These are phyloP conservation scores for Dichotomocladium elegans DNA, from an alignment of 371 early-diverging fungal genomes.

Conservation along the genomic window DNA sequence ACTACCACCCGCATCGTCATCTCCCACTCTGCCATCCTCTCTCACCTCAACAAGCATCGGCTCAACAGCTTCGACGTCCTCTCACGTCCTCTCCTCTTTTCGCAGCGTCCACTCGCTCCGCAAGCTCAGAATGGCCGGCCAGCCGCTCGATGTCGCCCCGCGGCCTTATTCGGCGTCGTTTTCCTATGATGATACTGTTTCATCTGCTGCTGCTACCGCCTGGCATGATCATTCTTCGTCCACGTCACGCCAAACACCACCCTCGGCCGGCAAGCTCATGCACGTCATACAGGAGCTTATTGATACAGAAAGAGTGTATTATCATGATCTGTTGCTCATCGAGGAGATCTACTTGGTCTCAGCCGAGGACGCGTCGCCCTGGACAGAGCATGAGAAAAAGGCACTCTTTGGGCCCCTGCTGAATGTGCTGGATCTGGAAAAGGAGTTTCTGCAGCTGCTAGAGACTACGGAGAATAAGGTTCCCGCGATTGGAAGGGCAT, in stretches of 20 bases:
- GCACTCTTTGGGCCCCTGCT: conserved; percentile 61
- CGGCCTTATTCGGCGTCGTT: neutral
- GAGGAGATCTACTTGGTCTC: conserved; percentile 48
- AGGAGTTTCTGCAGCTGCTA: conserved; percentile 44
- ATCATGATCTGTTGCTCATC: conserved; percentile 62
- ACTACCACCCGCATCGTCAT: neutral
- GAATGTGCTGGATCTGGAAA: conserved; percentile 51
- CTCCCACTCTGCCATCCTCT: neutral
- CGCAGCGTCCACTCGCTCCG: conserved; percentile 8
- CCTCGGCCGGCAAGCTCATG: neutral
- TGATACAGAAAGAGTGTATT: conserved; percentile 63
- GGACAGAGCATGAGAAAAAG: conserved; percentile 21
- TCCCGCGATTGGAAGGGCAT: conserved; percentile 49
- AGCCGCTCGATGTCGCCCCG: too few species aligned
- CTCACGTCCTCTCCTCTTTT: conserved; percentile 1
- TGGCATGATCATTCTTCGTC: neutral
- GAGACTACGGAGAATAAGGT: conserved; percentile 9
- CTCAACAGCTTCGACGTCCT: neutral
- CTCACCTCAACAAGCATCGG: neutral
- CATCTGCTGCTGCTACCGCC: too few species aligned
- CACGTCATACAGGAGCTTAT: conserved; percentile 60
- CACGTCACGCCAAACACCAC: neutral
- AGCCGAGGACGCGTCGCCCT: neutral
- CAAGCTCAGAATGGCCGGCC: neutral
- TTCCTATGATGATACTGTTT: neutral